These are phyloP conservation scores for Themeda triandra DNA, from an alignment of 176 grass and related monocot species.

Conservation along the genomic window DNA sequence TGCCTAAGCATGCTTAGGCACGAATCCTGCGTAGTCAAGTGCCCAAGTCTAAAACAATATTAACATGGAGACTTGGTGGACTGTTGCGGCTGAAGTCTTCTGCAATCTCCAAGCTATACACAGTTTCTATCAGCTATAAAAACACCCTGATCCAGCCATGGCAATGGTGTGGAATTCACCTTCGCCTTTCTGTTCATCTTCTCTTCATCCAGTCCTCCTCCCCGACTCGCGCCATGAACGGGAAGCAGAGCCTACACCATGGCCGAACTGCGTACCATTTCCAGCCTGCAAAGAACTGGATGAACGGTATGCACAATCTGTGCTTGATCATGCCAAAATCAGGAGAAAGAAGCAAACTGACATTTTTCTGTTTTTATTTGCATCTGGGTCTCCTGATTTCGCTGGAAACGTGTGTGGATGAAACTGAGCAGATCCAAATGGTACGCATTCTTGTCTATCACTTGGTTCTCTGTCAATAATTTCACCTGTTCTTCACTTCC, in stretches of 20 bases:
- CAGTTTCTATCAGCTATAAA: not conserved
- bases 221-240: not conserved
- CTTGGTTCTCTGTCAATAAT: not conserved
- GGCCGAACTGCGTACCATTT: constrained; percentile 69
- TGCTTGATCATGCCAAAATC: not conserved
- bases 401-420: not conserved
- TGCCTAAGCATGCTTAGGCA: not conserved
- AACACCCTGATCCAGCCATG: not conserved
- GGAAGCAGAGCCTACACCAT: not conserved
- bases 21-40: not conserved
- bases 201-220: not conserved
- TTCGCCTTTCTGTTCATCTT: not conserved
- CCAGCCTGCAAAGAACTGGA: constrained; percentile 67
- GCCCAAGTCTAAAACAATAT: not conserved
- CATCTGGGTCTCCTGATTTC: not conserved
- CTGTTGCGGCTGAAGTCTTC: not conserved
- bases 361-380: not conserved
- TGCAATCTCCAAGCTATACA: not conserved
- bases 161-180: not conserved
- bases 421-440: constrained; percentile 52
- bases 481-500: not conserved
- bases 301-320: constrained; percentile 38
- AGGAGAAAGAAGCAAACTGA: not conserved
- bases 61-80: not conserved
- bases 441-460: constrained; percentile 19